These are phyloP conservation scores for Suillus subaureus DNA, from an alignment of 768 basidiomycete genomes.

Conservation along the genomic window DNA sequence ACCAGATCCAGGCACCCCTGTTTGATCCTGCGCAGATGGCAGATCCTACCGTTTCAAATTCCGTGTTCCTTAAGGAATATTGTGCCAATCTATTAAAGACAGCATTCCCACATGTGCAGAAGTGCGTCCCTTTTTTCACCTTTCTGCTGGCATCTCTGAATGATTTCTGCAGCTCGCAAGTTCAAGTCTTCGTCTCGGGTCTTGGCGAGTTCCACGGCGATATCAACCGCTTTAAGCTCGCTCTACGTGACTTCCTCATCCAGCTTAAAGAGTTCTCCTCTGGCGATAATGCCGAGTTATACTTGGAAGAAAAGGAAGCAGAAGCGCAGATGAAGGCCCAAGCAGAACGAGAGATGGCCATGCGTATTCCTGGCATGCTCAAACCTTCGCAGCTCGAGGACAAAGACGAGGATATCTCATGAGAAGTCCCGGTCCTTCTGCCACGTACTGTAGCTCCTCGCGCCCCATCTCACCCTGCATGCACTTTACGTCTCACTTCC, in stretches of 20 bases:
- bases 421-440: constrained; percentile 31
- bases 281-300: constrained; percentile 88
- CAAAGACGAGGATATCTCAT: constrained; percentile 79
- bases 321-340: constrained; percentile 78
- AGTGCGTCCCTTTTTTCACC: constrained; percentile 46
- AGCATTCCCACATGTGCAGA: constrained; percentile 92
- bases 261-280: constrained; percentile 97
- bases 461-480: constrained; percentile 3
- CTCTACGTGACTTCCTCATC: constrained; percentile 95
- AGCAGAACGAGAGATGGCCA: constrained; percentile 85
- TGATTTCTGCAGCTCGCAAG: constrained; percentile 55
- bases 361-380: constrained; percentile 97
- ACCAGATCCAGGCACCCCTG: constrained; percentile 78
- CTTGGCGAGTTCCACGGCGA: constrained; percentile 76
- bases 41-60: constrained; percentile 75
- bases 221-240: constrained; percentile 89
- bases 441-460: constrained; percentile 30
- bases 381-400: constrained; percentile 95
- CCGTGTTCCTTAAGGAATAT: constrained; percentile 81
- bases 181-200: constrained; percentile 66
- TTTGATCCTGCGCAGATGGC: constrained; percentile 77
- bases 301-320: constrained; percentile 91
- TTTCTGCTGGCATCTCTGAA: constrained; percentile 13
- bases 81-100: constrained; percentile 81
- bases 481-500: constrained; percentile 20